Conservation (phyloP, 2,329 filamentous ascomycete genomes). For the Aspergillus proliferans region DNA sequence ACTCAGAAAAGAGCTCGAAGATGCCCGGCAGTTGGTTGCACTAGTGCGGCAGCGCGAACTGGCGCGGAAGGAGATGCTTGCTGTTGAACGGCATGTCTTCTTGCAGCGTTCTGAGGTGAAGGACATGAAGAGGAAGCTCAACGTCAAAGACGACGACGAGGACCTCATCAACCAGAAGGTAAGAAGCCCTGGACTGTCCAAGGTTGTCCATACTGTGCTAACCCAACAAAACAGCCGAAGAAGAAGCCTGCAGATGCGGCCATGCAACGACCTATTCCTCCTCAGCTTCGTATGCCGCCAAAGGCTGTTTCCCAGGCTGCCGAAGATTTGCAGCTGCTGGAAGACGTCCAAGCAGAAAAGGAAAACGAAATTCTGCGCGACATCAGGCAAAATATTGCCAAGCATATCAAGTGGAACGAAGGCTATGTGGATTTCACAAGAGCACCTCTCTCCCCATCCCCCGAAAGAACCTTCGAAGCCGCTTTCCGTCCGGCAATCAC, state of each 20-base stretch:
- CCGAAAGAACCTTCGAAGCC: slow-evolving; percentile 55
- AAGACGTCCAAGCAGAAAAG: slow-evolving; percentile 73
- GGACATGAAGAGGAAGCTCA: slow-evolving; percentile 78
- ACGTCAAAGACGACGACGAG: slow-evolving; percentile 88
- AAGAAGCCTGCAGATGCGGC: slow-evolving; percentile 58
- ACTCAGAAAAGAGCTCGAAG: slow-evolving; percentile 82
- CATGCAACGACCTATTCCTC: slow-evolving; percentile 55
- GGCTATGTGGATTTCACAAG: slow-evolving; percentile 83
- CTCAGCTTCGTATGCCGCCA: slow-evolving; percentile 63
- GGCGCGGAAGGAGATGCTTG: slow-evolving; percentile 69
- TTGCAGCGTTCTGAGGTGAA: slow-evolving; percentile 76
- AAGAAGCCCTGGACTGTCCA: slow-evolving; percentile 26
- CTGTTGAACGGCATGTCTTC: slow-evolving; percentile 70
- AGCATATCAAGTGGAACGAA: slow-evolving; percentile 87
- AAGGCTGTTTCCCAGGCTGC: slow-evolving; percentile 69
- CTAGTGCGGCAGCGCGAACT: slow-evolving; percentile 74
- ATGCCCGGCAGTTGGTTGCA: slow-evolving; percentile 72
- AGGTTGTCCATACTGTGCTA: slow-evolving; percentile 19
- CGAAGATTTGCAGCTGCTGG: slow-evolving; percentile 68
- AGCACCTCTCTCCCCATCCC: slow-evolving; percentile 73
- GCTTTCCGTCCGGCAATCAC: slow-evolving; percentile 64
- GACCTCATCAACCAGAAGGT: slow-evolving; percentile 93
- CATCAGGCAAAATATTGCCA: slow-evolving; percentile 78
- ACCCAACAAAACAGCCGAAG: slow-evolving; percentile 55
- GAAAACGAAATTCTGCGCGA: slow-evolving; percentile 73